Evolutionary conservation across 768 basidiomycete species (phyloP).

Genomic region (Pilatotrama ljubarskyi): DNA sequence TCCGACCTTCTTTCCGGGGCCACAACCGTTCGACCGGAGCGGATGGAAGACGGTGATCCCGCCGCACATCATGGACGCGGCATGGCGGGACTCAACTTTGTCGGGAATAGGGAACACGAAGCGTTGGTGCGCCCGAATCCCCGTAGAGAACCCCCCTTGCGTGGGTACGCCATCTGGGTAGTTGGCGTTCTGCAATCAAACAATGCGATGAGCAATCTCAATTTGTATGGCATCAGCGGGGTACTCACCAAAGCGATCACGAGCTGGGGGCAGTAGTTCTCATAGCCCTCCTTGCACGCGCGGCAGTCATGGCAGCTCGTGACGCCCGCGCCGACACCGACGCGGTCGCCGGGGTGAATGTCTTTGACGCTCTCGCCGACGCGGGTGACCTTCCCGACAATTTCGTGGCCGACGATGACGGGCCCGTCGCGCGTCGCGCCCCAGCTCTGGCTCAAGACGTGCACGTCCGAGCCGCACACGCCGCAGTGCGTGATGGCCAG

Average conservation of each 20-base stretch:
- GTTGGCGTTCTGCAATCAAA: conserved; percentile 31
- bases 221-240: background rate
- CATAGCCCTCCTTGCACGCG: conserved; percentile 49
- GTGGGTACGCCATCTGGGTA: conserved; percentile 43
- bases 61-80: conserved; percentile 65
- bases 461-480: conserved; percentile 55
- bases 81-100: conserved; percentile 47
- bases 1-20: conserved; percentile 65
- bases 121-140: conserved; percentile 47
- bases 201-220: background rate
- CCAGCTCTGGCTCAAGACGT: conserved; percentile 44
- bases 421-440: conserved; percentile 27
- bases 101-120: conserved; percentile 65
- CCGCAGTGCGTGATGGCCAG: conserved; percentile 50
- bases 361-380: conserved; percentile 55
- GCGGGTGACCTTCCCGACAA: conserved; percentile 51
- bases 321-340: conserved; percentile 53
- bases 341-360: conserved; percentile 55
- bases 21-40: conserved; percentile 51
- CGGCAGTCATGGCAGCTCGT: conserved; percentile 51
- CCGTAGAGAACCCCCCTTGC: conserved; percentile 50
- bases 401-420: conserved; percentile 46
- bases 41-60: conserved; percentile 66
- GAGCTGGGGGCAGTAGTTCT: conserved; percentile 56
- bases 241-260: conserved; percentile 38